Evolutionary conservation across 2,329 filamentous ascomycete genomes (phyloP), one percentile per base, ranked within the genome.

Genomic region (Pseudogymnoascus pannorum): DNA sequence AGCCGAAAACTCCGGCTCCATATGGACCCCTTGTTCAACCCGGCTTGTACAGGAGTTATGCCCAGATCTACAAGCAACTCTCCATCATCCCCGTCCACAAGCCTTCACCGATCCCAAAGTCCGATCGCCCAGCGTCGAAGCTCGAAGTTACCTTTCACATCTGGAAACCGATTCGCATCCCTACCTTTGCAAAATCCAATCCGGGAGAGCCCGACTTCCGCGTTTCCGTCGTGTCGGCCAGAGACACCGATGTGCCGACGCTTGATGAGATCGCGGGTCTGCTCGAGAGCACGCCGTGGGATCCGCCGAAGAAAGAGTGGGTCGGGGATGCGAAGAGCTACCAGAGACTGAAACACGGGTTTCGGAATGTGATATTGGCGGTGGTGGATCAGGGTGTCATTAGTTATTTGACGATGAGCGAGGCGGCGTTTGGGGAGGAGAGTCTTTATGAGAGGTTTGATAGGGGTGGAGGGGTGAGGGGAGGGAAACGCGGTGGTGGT

Each of bases 341-440:
- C 71, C 83, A 87, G 69, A 85, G 89, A 63, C 76, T 97, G 65
- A 93, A 92, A 74, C 86, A 96, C 69, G 94, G 92, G 1, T 86
- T 88, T 72, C 83, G 91, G 66, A 94, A 91, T 73, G 89, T 94
- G 31, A 79, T 97, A 33, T 73, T 99, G 22, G 94, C 92, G 0
- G 83, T 97, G 2, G 92, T 97, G 33, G 94, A 97, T 72, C 84
- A 91, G 65, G 94, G 94, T 0, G 81, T 97, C 20, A 88, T 92
- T 51, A 97, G 93, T 72, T 97, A 93, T 72, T 79, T 97, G 69
- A 79, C 89, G 22, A 81, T 97, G 62, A 85, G 83, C 1, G 92
- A 97, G 76, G 86, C 86, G 9, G 87, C 87, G 0, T 97, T 97
- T 74, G 87, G 81, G 0, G 82, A 85, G 64, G 91, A 96, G 73